phyloP scores from a whole-genome alignment of 1,284 basidiomycete genomes.

The Rugosomyces carneus region DNA sequence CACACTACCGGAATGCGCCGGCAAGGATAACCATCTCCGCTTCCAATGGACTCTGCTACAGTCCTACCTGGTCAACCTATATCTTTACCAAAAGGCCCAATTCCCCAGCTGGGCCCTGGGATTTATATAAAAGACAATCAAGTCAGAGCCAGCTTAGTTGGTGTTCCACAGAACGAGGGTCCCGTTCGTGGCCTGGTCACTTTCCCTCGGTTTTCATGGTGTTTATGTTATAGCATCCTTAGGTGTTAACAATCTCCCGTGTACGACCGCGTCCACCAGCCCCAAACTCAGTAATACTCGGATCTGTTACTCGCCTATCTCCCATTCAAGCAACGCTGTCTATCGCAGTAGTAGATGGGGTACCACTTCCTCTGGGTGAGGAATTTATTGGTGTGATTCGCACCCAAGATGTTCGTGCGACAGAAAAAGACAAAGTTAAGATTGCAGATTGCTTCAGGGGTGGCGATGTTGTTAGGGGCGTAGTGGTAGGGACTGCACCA shows the following conservation, averaged over 20 bases:
- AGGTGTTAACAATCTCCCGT: slow-evolving; percentile 57
- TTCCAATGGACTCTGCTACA: slow-evolving; percentile 29
- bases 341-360: slow-evolving; percentile 85
- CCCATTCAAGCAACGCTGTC: slow-evolving; percentile 84
- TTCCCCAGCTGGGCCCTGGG: slow-evolving; percentile 60
- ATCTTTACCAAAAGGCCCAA: slow-evolving; percentile 49
- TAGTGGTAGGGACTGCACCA: slow-evolving; percentile 67
- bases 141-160: slow-evolving; percentile 70
- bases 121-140: slow-evolving; percentile 63
- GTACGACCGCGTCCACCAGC: slow-evolving; percentile 63
- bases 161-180: slow-evolving; percentile 57
- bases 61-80: slow-evolving; percentile 84
- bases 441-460: slow-evolving; percentile 94
- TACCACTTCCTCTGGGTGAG: slow-evolving; percentile 85
- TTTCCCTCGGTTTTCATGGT: slow-evolving; percentile 18
- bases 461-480: slow-evolving; percentile 90
- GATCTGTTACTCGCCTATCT: slow-evolving; percentile 80
- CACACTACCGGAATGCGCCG: slow-evolving; percentile 17
- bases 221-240: slow-evolving; percentile 16
- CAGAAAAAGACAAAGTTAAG: slow-evolving; percentile 90
- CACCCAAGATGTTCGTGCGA: slow-evolving; percentile 85
- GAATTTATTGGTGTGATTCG: slow-evolving; percentile 93
- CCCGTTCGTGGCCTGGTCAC: slow-evolving; percentile 61
- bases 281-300: slow-evolving; percentile 71
- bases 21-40: slow-evolving; percentile 3